Evolutionary conservation across 371 early-diverging fungal genomes (phyloP).

Genomic region (Rhizomucor pusillus): DNA sequence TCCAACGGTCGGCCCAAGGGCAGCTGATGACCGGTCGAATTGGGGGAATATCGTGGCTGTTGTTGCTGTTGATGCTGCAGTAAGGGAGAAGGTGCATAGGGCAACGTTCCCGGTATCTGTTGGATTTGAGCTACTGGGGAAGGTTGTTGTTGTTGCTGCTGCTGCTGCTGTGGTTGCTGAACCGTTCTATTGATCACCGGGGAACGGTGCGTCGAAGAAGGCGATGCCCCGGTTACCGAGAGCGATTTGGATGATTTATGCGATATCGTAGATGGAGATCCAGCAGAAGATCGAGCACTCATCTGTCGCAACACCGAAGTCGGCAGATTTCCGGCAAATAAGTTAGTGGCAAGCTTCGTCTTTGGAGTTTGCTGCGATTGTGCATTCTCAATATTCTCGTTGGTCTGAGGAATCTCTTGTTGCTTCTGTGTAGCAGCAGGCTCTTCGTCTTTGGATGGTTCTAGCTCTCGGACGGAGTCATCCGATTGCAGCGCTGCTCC

Average conservation of each 20-base stretch:
- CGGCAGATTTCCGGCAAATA: constrained; percentile 63
- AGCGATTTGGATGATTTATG: constrained; percentile 25
- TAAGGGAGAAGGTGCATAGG: constrained; percentile 5
- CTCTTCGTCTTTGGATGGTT: too few species aligned
- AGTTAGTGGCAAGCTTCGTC: constrained; percentile 33
- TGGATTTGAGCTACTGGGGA: too few species aligned
- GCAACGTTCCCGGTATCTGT: constrained; percentile 31
- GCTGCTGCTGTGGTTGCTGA: background rate
- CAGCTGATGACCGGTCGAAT: too few species aligned
- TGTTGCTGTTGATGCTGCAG: constrained; percentile 12
- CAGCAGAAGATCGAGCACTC: constrained; percentile 34
- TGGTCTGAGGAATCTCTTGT: constrained; percentile 4
- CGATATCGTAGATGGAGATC: background rate
- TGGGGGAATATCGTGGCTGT: constrained; percentile 7
- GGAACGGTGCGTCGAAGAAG: too few species aligned
- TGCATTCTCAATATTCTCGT: background rate
- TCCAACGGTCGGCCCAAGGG: too few species aligned
- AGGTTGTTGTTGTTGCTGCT: constrained; percentile 7
- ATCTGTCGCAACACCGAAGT: constrained; percentile 67
- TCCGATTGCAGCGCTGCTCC: too few species aligned
- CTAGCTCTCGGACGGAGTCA: too few species aligned
- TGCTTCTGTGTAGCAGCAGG: constrained; percentile 7
- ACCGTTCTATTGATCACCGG: constrained; percentile 6
- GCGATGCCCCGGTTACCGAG: constrained; percentile 23
- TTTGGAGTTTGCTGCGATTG: constrained; percentile 7